A percentile compares a stretch with the other conserved stretches of the same genome.
Evolutionary conservation across 2,329 filamentous ascomycete genomes (phyloP).

Genomic region (Cercospora sp.): DNA sequence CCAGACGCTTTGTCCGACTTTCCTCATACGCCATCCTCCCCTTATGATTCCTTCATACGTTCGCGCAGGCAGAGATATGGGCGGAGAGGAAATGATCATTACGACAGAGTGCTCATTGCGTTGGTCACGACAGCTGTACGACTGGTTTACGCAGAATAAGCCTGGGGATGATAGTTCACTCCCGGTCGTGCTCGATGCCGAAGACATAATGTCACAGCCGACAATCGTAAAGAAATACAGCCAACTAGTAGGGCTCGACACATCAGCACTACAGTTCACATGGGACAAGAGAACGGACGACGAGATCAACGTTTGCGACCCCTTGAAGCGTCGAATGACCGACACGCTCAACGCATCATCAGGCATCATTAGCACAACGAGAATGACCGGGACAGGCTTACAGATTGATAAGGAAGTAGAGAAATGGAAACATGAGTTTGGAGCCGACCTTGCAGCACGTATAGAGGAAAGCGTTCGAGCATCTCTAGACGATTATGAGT

Average conservation of each 20-base stretch:
- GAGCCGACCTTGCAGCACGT: not conserved
- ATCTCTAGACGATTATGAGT: not conserved
- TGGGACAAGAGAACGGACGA: not conserved
- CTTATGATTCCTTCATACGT: not conserved
- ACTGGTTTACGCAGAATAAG: not conserved
- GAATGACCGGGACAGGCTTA: not conserved
- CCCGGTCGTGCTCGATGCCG: not conserved
- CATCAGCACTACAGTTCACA: not conserved
- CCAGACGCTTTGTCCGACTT: not conserved
- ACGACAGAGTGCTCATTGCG: not conserved
- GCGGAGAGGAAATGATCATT: not conserved
- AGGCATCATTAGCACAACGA: not conserved
- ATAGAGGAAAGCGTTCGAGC: not conserved
- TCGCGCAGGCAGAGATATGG: not conserved
- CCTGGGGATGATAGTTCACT: not conserved
- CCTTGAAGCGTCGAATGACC: not conserved
- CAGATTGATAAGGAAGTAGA: not conserved
- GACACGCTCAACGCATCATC: not conserved
- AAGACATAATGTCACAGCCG: not conserved
- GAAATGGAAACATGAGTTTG: not conserved
- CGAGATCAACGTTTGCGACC: not conserved
- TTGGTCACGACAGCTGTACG: not conserved
- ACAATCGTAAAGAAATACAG: not conserved
- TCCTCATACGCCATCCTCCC: not conserved
- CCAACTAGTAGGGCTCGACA: not conserved